These are phyloP conservation scores for Plenodomus biglobosus DNA, from an alignment of 2,329 filamentous ascomycete species.

Conservation along the genomic window DNA sequence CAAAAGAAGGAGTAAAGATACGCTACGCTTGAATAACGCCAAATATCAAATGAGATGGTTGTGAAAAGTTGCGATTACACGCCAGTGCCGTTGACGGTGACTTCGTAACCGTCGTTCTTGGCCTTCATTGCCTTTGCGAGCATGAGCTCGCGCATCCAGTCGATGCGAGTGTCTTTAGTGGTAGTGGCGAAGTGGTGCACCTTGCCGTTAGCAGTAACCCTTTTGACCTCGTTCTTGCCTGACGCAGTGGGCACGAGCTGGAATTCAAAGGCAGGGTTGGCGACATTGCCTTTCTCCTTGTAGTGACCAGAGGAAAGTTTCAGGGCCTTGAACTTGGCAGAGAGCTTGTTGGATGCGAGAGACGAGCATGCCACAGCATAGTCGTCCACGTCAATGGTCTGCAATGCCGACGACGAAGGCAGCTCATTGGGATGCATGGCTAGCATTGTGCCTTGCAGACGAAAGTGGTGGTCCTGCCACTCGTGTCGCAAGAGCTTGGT, in stretches of 20 bases:
- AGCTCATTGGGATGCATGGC: constrained; percentile 66
- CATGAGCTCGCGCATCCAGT: constrained; percentile 97
- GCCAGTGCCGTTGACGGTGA: constrained; percentile 69
- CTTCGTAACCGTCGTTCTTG: constrained; percentile 80
- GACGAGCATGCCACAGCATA: constrained; percentile 85
- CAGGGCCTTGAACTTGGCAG: constrained; percentile 82
- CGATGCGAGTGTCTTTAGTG: constrained; percentile 75
- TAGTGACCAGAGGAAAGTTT: constrained; percentile 56
- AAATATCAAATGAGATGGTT: constrained; percentile 5
- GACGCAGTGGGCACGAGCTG: constrained; percentile 74
- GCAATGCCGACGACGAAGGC: constrained; percentile 64
- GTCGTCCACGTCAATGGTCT: constrained; percentile 85
- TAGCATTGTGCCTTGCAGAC: constrained; percentile 63
- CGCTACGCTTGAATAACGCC: constrained; percentile 21
- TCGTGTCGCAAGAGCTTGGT: constrained; percentile 86
- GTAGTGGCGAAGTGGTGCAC: constrained; percentile 80
- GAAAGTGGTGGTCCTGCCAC: constrained; percentile 91
- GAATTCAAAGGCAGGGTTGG: constrained; percentile 70
- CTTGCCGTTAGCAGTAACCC: constrained; percentile 59
- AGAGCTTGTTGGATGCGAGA: constrained; percentile 77
- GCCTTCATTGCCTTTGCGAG: constrained; percentile 83
- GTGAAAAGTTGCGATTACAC: constrained; percentile 19
- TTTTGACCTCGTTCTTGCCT: constrained; percentile 46
- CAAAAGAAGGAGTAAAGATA: constrained; percentile 9
- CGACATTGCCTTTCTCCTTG: constrained; percentile 59